Percentiles rank a stretch among this genome's conserved stretches.
phyloP scores from a whole-genome alignment of 441 rosid species.

The Populus hybrid region DNA sequence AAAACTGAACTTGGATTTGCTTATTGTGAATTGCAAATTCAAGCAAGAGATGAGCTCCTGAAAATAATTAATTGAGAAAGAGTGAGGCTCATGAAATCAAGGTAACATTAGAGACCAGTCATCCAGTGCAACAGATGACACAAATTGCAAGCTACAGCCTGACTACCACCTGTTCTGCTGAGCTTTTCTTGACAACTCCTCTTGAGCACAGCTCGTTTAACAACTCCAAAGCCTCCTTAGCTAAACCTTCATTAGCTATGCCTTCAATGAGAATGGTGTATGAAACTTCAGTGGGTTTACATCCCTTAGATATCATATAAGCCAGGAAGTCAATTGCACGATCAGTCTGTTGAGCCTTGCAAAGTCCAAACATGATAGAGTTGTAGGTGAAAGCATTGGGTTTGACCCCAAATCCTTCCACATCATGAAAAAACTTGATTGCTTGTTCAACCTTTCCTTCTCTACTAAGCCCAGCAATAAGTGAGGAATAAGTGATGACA shows the following conservation, averaged over 20 bases:
- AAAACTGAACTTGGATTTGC: conserved; percentile 22
- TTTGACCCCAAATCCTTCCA: conserved; percentile 62
- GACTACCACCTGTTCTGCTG: conserved; percentile 71
- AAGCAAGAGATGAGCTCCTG: neutral
- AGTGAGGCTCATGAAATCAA: conserved; percentile 15
- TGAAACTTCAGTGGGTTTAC: conserved; percentile 76
- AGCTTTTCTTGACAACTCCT: conserved; percentile 71
- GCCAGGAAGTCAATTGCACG: conserved; percentile 89
- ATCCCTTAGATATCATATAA: conserved; percentile 71
- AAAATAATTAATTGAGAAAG: neutral
- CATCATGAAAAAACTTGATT: conserved; percentile 62
- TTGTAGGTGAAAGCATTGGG: conserved; percentile 74
- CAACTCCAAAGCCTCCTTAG: conserved; percentile 70
- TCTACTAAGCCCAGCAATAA: conserved; percentile 75
- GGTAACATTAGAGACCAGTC: conserved; percentile 9
- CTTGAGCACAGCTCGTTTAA: conserved; percentile 58
- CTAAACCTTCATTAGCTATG: conserved; percentile 75
- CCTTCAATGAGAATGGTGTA: conserved; percentile 85
- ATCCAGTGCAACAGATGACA: conserved; percentile 1
- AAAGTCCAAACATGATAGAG: conserved; percentile 69
- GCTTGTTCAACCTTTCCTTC: conserved; percentile 84
- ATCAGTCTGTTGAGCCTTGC: conserved; percentile 65
- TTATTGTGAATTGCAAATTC: neutral
- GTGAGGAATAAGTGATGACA: conserved; percentile 70
- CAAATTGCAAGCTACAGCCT: conserved; percentile 43